Evolutionary conservation across 495 filamentous ascomycete genomes (phyloP).

Genomic region (Chaetomium cochliodes): DNA sequence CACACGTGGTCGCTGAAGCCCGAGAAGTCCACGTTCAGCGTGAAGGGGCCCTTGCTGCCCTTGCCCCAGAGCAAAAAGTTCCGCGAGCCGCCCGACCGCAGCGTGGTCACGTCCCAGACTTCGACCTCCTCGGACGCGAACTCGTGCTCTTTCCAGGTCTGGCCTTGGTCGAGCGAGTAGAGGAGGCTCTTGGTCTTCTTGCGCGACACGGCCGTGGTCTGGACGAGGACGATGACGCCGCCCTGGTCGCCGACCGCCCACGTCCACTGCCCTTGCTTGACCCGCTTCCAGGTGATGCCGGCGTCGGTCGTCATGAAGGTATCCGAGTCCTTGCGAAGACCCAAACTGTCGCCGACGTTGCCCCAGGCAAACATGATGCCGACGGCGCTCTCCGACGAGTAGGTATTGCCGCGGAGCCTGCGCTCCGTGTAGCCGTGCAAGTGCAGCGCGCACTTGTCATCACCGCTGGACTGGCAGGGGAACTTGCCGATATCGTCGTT

Average conservation of each 20-base stretch:
- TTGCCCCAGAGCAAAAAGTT: slow-evolving; percentile 88
- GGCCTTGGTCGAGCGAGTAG: slow-evolving; percentile 78
- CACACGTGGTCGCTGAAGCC: slow-evolving; percentile 69
- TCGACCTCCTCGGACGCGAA: slow-evolving; percentile 69
- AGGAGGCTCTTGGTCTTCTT: slow-evolving; percentile 63
- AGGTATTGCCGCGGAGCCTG: slow-evolving; percentile 71
- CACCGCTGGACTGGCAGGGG: slow-evolving; percentile 58
- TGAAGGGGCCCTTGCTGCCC: slow-evolving; percentile 54
- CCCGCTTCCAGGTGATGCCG: slow-evolving; percentile 81
- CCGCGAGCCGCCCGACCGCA: slow-evolving; percentile 82
- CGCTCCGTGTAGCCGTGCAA: slow-evolving; percentile 95
- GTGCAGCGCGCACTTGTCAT: slow-evolving; percentile 77
- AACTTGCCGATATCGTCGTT: slow-evolving; percentile 70
- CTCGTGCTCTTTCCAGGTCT: slow-evolving; percentile 67
- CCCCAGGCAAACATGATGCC: slow-evolving; percentile 89
- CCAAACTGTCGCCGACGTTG: slow-evolving; percentile 77
- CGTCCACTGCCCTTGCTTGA: slow-evolving; percentile 79
- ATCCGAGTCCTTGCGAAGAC: slow-evolving; percentile 60
- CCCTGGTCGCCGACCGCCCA: slow-evolving; percentile 97
- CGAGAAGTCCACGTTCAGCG: slow-evolving; percentile 85
- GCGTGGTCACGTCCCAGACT: slow-evolving; percentile 76
- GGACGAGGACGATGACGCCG: slow-evolving; percentile 81
- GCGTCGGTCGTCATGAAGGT: slow-evolving; percentile 88
- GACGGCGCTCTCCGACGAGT: slow-evolving; percentile 82
- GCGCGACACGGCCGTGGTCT: slow-evolving; percentile 32